Evolutionary conservation across 169 alveolate genomes (phyloP).

Genomic region (Gregarina niphandrodes): DNA sequence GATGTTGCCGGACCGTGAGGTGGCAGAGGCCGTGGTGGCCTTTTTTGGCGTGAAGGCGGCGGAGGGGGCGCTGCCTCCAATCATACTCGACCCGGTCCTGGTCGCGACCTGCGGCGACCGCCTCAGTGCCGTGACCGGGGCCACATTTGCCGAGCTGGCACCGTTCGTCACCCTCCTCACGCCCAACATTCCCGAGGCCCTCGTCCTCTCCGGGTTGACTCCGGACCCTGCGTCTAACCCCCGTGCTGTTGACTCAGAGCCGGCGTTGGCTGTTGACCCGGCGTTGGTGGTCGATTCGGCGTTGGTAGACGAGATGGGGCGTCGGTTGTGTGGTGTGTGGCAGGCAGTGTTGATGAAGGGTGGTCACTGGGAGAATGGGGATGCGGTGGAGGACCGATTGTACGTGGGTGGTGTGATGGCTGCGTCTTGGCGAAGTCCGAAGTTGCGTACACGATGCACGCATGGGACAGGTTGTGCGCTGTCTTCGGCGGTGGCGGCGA

Average conservation of each 20-base stretch:
- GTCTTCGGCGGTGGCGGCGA: not conserved
- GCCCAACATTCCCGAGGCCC: not conserved
- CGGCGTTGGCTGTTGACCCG: not conserved
- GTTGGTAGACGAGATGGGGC: too few relatives aligned
- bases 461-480: slow-evolving; percentile 2
- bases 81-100: not conserved
- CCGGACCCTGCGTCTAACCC: too few relatives aligned
- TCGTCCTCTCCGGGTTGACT: not conserved
- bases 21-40: too few relatives aligned
- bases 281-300: too few relatives aligned
- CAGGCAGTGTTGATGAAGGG: slow-evolving; percentile 1
- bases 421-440: too few relatives aligned
- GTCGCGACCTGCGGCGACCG: slow-evolving; percentile 2
- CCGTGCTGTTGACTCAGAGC: too few relatives aligned
- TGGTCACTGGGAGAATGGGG: not conserved
- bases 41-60: not conserved
- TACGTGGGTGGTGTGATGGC: not conserved
- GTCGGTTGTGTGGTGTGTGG: too few relatives aligned
- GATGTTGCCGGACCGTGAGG: not conserved
- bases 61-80: not conserved
- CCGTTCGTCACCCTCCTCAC: slow-evolving; percentile 1
- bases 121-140: not conserved
- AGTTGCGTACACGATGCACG: not conserved
- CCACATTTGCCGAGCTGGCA: slow-evolving; percentile 2
- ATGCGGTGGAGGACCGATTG: not conserved